phyloP scores from a whole-genome alignment of 352 stramenopile genomes.

The Blastocystis hominis region DNA sequence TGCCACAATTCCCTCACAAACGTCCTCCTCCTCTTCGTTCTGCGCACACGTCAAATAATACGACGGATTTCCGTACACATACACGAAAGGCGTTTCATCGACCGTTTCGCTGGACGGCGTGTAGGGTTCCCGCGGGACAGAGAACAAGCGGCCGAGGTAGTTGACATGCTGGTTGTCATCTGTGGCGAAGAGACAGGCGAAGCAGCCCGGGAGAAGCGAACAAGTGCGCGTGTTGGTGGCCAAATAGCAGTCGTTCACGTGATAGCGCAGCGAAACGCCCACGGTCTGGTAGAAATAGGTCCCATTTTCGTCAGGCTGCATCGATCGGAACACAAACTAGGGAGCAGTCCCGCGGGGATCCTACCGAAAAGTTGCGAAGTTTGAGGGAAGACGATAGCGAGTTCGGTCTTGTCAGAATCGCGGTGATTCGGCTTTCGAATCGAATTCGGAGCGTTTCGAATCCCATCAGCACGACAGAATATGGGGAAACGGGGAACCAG shows the following conservation, averaged over 20 bases:
- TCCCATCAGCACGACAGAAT: background rate
- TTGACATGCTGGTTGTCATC: background rate
- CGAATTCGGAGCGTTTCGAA: background rate
- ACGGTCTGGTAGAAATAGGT: background rate
- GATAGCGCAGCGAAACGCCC: background rate
- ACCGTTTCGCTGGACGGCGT: background rate
- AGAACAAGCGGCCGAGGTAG: background rate
- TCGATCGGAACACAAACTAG: constrained; percentile 2
- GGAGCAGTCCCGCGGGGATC: background rate
- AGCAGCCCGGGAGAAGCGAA: background rate
- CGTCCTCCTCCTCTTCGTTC: background rate
- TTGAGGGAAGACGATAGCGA: background rate
- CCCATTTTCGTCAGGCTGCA: background rate
- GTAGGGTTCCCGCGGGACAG: background rate
- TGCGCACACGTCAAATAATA: background rate
- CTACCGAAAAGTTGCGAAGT: background rate
- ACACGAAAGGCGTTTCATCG: background rate
- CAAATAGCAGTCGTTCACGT: background rate
- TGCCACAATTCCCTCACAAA: background rate
- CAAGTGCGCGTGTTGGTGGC: background rate
- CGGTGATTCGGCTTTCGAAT: background rate
- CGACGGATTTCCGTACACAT: background rate
- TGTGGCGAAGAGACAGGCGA: background rate
- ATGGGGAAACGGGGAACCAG: background rate
- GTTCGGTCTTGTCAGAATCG: background rate